Percentiles rank a stretch among this genome's conserved stretches.
phyloP scores from a whole-genome alignment of 2,329 filamentous ascomycete species.

The Calonectria pauciramosa region DNA sequence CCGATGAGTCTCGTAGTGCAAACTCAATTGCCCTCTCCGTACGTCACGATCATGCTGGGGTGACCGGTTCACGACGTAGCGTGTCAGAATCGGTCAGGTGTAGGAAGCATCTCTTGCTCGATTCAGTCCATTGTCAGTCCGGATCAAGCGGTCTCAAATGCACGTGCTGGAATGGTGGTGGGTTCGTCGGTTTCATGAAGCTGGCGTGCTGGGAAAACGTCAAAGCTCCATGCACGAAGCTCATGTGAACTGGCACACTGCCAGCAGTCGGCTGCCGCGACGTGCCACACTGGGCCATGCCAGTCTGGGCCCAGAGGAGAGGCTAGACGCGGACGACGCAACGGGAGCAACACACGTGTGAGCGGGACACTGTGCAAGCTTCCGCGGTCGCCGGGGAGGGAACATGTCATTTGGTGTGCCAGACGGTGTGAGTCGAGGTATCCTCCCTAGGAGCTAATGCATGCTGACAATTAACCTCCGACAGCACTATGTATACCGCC shows the following conservation, averaged over 20 bases:
- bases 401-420: slow-evolving; percentile 29
- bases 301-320: slow-evolving; percentile 7
- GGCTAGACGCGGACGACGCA: slow-evolving; percentile 25
- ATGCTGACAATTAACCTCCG: slow-evolving; percentile 38
- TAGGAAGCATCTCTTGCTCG: not conserved
- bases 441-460: slow-evolving; percentile 40
- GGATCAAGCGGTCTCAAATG: slow-evolving; percentile 25
- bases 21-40: slow-evolving; percentile 17
- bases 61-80: slow-evolving; percentile 8
- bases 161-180: slow-evolving; percentile 35
- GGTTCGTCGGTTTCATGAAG: slow-evolving; percentile 31
- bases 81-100: slow-evolving; percentile 26
- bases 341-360: slow-evolving; percentile 35
- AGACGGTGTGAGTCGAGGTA: slow-evolving; percentile 39
- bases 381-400: slow-evolving; percentile 38
- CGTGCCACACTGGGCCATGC: slow-evolving; percentile 14
- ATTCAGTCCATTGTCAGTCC: slow-evolving; percentile 18
- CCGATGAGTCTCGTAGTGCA: slow-evolving; percentile 15
- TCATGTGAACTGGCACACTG: slow-evolving; percentile 23
- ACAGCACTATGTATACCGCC: slow-evolving; percentile 36
- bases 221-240: slow-evolving; percentile 21
- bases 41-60: slow-evolving; percentile 2
- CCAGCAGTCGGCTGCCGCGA: slow-evolving; percentile 22
- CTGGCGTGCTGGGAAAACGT: not conserved
- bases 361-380: slow-evolving; percentile 39